These are phyloP conservation scores for Hypoxylon trugodes DNA, from an alignment of 495 filamentous ascomycete genomes.

Conservation along the genomic window DNA sequence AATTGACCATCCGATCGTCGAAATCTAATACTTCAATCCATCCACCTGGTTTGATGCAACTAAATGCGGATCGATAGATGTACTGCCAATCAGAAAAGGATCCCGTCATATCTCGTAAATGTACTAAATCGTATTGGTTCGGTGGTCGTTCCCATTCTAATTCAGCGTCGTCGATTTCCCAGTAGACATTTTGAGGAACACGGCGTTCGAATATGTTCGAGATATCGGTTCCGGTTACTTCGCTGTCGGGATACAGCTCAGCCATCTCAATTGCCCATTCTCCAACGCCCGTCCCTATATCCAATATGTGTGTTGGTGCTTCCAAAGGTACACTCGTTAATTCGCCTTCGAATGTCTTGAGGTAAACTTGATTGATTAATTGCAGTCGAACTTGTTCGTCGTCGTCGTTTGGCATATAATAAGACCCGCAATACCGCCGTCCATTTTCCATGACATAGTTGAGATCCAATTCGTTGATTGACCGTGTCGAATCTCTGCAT, in stretches of 20 bases:
- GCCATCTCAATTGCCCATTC: constrained; percentile 82
- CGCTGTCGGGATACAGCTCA: constrained; percentile 66
- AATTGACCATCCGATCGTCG: constrained; percentile 52
- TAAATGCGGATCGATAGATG: constrained; percentile 68
- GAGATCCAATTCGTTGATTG: constrained; percentile 64
- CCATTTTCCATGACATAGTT: constrained; percentile 68
- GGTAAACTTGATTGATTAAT: constrained; percentile 71
- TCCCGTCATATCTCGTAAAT: constrained; percentile 69
- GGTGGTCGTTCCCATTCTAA: constrained; percentile 63
- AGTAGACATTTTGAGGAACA: constrained; percentile 70
- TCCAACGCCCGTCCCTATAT: constrained; percentile 73
- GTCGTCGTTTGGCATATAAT: constrained; percentile 81
- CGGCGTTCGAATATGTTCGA: constrained; percentile 63
- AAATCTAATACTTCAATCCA: constrained; percentile 72
- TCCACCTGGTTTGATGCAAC: constrained; percentile 68
- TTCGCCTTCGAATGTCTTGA: constrained; percentile 66
- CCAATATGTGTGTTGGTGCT: constrained; percentile 65
- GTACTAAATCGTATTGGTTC: constrained; percentile 71
- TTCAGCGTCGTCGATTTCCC: constrained; percentile 75
- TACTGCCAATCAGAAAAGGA: constrained; percentile 69
- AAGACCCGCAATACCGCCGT: constrained; percentile 72
- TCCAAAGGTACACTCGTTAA: constrained; percentile 68
- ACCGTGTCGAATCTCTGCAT: constrained; percentile 57
- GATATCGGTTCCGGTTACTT: constrained; percentile 75
- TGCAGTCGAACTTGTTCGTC: constrained; percentile 75